Base-by-base conservation (phyloP, 345 rosid genomes). In the Draba incana region DNA sequence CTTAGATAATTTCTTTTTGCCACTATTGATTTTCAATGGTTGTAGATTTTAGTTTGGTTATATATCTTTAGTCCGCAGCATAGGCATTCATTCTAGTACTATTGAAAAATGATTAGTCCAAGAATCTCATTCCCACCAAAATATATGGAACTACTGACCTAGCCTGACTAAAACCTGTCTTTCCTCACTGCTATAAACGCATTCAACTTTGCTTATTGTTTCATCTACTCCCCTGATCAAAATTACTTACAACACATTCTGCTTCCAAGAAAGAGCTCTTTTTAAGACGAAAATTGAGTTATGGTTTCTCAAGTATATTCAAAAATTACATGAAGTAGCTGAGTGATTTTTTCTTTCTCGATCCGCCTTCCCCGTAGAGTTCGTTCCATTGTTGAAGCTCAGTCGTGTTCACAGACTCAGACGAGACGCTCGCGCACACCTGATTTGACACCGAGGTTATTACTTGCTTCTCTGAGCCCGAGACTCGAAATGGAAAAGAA, bases 361-460 rank as follows among this genome's bases (percentile, higher is more conserved):
- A 92, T 10, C 96, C 98, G 10, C 92, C 96, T 81, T 90, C 97
- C 0, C 98, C 97, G 5, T 88, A 88, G 15, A 85, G 87, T 72
- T 92, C 90, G 20, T 90, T 92, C 97, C 97, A 92, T 62, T 92
- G 85, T 50, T 79, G 59, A 62, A 92, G 89, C 84, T 75, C 93
- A 0, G 81, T 90, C 97, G 88, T 90, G 83, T 84, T 90, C 28
- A 75, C 84, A 0, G 98, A 90, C 74, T 90, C 97, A 0, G 92
- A 85, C n/a, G 93, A 88, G n/a, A 92, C 93, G 46, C 93, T 92
- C 0, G 98, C 88, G 25, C 90, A 83, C 38, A 92, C 91, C 98
- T 92, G 62, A 72, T 77, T 63, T 33, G 23, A 47, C 33, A 49
- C 44, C 41, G 44, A 35, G 8, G 53, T 35, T 35, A 35, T 31